A percentile compares a stretch with the other conserved stretches of the same genome.
These are phyloP conservation scores for Pseudogymnoascus sp. DNA, from an alignment of 2,329 filamentous ascomycete genomes.

Conservation along the genomic window DNA sequence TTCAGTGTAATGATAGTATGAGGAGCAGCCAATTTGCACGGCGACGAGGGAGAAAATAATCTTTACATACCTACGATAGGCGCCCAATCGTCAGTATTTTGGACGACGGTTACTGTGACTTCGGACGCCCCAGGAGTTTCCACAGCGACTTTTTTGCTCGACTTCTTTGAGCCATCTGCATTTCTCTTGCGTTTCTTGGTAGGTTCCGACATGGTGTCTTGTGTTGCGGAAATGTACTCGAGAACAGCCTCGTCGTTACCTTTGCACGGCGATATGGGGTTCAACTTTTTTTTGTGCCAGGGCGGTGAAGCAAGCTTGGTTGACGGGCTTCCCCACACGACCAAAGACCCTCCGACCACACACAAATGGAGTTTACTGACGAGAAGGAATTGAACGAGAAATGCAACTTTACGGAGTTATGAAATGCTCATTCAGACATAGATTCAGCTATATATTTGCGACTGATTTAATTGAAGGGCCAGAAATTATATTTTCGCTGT, in stretches of 20 bases:
- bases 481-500: background rate
- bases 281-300: slow-evolving; percentile 12
- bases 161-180: slow-evolving; percentile 32
- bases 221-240: slow-evolving; percentile 6
- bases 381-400: background rate
- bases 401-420: background rate
- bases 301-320: slow-evolving; percentile 5
- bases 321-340: background rate
- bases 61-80: slow-evolving; percentile 46
- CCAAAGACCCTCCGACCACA: background rate
- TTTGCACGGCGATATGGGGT: background rate
- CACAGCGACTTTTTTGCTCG: slow-evolving; percentile 48
- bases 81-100: slow-evolving; percentile 41
- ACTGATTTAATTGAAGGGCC: background rate
- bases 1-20: background rate
- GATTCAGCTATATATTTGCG: background rate
- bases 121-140: slow-evolving; percentile 32
- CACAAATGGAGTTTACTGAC: background rate
- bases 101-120: slow-evolving; percentile 42
- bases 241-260: slow-evolving; percentile 3
- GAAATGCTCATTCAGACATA: background rate
- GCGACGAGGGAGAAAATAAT: background rate
- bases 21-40: background rate
- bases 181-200: slow-evolving; percentile 47
- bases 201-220: slow-evolving; percentile 23